These are phyloP conservation scores for Abrus pulchellus DNA, from an alignment of 306 rosid species.

Conservation along the genomic window DNA sequence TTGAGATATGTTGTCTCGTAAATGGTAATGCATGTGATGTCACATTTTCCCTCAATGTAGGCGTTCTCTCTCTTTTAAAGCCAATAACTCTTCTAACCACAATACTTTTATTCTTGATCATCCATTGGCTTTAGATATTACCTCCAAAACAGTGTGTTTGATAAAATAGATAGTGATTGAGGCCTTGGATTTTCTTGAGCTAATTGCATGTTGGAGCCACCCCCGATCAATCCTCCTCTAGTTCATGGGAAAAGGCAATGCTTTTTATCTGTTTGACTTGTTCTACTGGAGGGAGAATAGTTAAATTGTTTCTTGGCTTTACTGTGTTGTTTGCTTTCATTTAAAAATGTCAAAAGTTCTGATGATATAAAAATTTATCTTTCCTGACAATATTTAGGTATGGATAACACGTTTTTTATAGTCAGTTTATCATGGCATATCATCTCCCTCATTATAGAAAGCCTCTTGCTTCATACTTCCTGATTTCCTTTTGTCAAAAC, in stretches of 20 bases:
- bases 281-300: slow-evolving; percentile 32
- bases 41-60: not conserved
- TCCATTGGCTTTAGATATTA: not conserved
- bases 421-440: slow-evolving; percentile 1
- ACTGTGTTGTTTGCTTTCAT: slow-evolving; percentile 21
- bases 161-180: not conserved
- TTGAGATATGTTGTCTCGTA: not conserved
- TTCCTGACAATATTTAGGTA: not conserved
- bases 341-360: not conserved
- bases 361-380: not conserved
- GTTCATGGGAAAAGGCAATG: not conserved
- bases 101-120: not conserved
- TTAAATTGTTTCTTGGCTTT: not conserved
- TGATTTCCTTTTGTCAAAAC: slow-evolving; percentile 24
- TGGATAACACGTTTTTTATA: not conserved
- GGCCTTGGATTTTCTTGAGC: slow-evolving; percentile 18
- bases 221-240: not conserved
- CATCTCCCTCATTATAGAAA: slow-evolving; percentile 36
- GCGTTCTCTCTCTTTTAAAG: not conserved
- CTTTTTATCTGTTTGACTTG: slow-evolving; percentile 7
- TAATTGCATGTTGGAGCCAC: not conserved
- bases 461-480: not conserved
- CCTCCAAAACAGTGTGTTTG: not conserved
- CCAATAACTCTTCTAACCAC: not conserved
- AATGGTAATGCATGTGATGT: not conserved